Evolutionary conservation across 441 rosid species (phyloP).

Genomic region (Pelargonium exstipulatum): DNA sequence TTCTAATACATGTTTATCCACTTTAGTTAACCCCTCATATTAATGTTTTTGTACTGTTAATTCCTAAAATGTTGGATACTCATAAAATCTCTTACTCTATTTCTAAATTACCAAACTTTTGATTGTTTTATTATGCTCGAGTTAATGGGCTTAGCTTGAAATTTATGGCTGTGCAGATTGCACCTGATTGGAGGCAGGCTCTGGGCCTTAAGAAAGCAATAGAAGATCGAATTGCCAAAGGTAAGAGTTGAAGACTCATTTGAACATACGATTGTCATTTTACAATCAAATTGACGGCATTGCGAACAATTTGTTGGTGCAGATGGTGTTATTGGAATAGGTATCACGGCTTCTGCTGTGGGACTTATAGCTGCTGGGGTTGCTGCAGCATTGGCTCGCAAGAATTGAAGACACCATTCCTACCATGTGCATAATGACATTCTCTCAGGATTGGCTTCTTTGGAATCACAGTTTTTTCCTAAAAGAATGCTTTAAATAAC

Average conservation of each 20-base stretch:
- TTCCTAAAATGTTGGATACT: neutral
- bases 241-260: constrained; percentile 27
- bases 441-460: neutral
- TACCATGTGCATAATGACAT: neutral
- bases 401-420: constrained; percentile 38
- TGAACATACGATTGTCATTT: constrained; percentile 5
- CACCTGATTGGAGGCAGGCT: constrained; percentile 96
- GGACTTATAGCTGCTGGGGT: constrained; percentile 87
- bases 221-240: constrained; percentile 73
- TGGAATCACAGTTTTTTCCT: too few relatives aligned
- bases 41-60: neutral
- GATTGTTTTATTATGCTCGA: neutral
- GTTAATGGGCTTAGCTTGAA: neutral
- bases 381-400: constrained; percentile 80
- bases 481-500: too few relatives aligned
- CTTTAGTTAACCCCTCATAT: neutral
- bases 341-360: constrained; percentile 78
- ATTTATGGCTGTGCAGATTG: constrained; percentile 42
- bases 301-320: constrained; percentile 24
- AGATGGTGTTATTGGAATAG: constrained; percentile 99
- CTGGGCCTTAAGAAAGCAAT: constrained; percentile 61
- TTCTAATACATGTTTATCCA: neutral
- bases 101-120: neutral
- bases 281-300: constrained; percentile 9
- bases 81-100: neutral